Evolutionary conservation across 164 flowering plant species (phyloP), one percentile per base, ranked within the genome.

Genomic region (Litsea cubeba): DNA sequence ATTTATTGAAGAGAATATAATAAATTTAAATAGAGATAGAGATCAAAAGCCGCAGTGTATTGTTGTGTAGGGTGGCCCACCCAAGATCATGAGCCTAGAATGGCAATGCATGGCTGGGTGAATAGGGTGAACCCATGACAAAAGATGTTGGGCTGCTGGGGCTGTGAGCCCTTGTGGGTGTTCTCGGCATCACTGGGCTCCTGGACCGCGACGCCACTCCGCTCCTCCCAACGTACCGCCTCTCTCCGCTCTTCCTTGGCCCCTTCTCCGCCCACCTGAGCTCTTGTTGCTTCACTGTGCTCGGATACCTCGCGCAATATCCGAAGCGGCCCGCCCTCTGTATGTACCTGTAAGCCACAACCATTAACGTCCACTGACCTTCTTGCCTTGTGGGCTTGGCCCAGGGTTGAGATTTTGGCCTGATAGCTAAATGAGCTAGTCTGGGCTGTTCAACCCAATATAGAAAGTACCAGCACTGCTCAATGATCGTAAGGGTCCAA

Each of bases 231-330:
- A 76, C 30, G 12, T 51, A 54, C 23, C 32, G 54, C 4, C 65
- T 72, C 26, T 74, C 79, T 7, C 81, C 82, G 23, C 78, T 80
- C 63, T 76, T 75, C 73, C 88, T 82, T 0, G 88, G 88, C 60
- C 94, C 91, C 81, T 84, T 88, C 84, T 90, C 91, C 1, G 88
- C 91, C 90, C 91, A 88, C 66, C 70, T 80, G 4, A 87, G 79
- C 83, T 90, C 94, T 71, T 85, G 87, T 51, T 79, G 83, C 83
- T 82, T 88, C 73, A 83, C 87, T 17, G 2, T 54, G 30, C 80
- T 80, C 8, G 86, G 77, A 51, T 86, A 88, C 76, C 87, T 71
- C 62, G 69, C 73, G 73, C 88, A 85, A 20, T 86, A 90, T 5
- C 90, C 85, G 3, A 76, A 50, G 18, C 71, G 14, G 12, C 94